Evolutionary conservation across 176 grass and related monocot species (phyloP), one percentile per base, ranked within the genome.

Genomic region (Carex parvula): DNA sequence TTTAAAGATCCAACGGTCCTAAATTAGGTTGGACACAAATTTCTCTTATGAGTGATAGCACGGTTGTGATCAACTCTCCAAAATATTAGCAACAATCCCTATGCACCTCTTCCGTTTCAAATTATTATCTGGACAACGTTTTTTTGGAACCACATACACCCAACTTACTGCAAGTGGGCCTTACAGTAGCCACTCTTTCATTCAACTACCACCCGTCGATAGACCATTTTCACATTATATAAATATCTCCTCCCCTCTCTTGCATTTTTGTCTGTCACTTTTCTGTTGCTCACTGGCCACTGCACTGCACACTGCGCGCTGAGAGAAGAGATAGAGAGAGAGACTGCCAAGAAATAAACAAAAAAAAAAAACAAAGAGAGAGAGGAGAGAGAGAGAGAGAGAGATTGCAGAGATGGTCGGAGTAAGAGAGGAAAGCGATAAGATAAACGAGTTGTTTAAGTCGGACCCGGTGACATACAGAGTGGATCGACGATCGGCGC

Each of bases 401-500:
- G 52, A 75, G 48, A 76, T 11, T 35, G 52, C 5, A 26, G 66
- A 76, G 83, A 58, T 71, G 83, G 52, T 20, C 32, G 79, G 79
- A 81, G 20, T 12, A 64, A 17, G 83, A 41, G 67, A 60, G 48
- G 55, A 17, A 61, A 29, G 67, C 14, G 6, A 22, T 79, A 32
- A 15, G 41, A 79, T 5, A 17, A 33, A 22, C 4, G 79, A 82
- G 26, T 29, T 83, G 80, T 83, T 83, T 16, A 30, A 52, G 41
- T 67, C n/a, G 80, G 60, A 52, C 6, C 42, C 80, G 10, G 33
- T 83, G 62, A 68, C 80, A 17, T 83, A 64, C 80, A 53, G 80
- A 83, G 41, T 83, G 33, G 42, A 65, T 65, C 80, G 60, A 11
- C 60, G 63, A 65, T 67, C 80, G 61, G 80, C 80, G 62, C 42